A percentile compares a stretch with the other conserved stretches of the same genome.
phyloP scores from a whole-genome alignment of 768 basidiomycete genomes.

The Sporobolomyces phaffii region DNA sequence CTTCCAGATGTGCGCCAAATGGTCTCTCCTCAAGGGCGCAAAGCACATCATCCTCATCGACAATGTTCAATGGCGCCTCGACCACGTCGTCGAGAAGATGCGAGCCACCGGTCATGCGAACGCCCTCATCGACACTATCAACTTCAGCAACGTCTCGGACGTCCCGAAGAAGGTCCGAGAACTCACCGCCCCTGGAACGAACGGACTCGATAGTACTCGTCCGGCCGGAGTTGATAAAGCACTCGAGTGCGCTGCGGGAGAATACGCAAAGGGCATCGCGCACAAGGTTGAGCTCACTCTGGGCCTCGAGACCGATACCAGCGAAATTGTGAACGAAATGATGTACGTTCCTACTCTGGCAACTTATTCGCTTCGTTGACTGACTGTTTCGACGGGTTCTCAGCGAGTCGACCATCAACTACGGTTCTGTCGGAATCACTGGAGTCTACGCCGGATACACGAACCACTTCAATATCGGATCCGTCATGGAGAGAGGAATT shows the following conservation, averaged over 20 bases:
- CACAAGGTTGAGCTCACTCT: slow-evolving; percentile 48
- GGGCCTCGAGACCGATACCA: slow-evolving; percentile 50
- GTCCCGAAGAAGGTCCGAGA: slow-evolving; percentile 58
- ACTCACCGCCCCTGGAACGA: slow-evolving; percentile 42
- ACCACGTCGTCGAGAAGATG: slow-evolving; percentile 51
- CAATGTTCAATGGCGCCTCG: slow-evolving; percentile 54
- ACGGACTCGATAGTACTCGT: slow-evolving; percentile 42
- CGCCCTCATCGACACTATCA: slow-evolving; percentile 55
- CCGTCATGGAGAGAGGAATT: slow-evolving; percentile 62
- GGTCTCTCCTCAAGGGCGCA: slow-evolving; percentile 59
- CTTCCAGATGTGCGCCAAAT: slow-evolving; percentile 55
- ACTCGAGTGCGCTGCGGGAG: slow-evolving; percentile 52
- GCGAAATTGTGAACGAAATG: slow-evolving; percentile 48
- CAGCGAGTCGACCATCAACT: slow-evolving; percentile 15
- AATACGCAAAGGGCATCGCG: slow-evolving; percentile 39
- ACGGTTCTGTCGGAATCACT: slow-evolving; percentile 60
- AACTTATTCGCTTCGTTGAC: too few relatives aligned
- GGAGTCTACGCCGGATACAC: slow-evolving; percentile 64
- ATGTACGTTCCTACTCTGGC: slow-evolving; percentile 17
- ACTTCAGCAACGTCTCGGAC: slow-evolving; percentile 55
- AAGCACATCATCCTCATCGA: slow-evolving; percentile 68
- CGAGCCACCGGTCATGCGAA: slow-evolving; percentile 13
- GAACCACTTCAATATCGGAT: slow-evolving; percentile 64
- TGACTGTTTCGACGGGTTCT: background rate
- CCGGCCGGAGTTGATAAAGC: slow-evolving; percentile 63